Base-by-base conservation (phyloP, 106 monocot species). In the Phalaenopsis aphrodite region DNA sequence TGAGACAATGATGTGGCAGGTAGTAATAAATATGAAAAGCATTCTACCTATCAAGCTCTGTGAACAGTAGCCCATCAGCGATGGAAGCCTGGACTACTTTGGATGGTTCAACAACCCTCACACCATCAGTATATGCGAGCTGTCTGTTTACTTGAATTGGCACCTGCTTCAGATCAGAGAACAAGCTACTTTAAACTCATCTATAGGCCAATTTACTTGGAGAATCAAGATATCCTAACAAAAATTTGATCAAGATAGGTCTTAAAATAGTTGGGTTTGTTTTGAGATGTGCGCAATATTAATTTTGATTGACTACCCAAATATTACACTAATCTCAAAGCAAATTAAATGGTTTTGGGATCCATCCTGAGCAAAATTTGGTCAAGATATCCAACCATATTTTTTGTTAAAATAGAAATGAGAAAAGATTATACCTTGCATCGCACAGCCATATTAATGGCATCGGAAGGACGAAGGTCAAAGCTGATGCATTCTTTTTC, bases 381-480 rank as follows among this genome's bases (percentile, higher is more conserved):
- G 43, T 45, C 43, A 45, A 3, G 6, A 45, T 6, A 45, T 45
- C 6, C 6, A 4, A 45, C 3, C 6, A 45, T 45, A 45, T 15
- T n/a, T n/a, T 19, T 42, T 38, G 39, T 43, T n/a, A 61, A 77
- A 56, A 61, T 15, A 72, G 46, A 9, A 24, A 68, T 3, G 61
- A 57, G 42, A 52, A 21, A 16, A 47, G 6, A 58, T 24, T 67
- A 79, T 56, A 95, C 95, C 89, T 95, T 89, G 88, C 93, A 93
- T 58, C 93, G 85, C 23, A 95, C 93, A 64, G 93, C 95, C 64
- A 95, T 89, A 83, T 95, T 95, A 16, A 95, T 95, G 36, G 95
- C 95, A 87, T 95, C 95, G 45, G 95, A 95, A 71, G 95, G 95
- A 45, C 95, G 86, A 30, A 92, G 89, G 84, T 95, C 95, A 73